Base-by-base conservation (phyloP, 139 green algal genomes). In the Asterochloris sp. region DNA sequence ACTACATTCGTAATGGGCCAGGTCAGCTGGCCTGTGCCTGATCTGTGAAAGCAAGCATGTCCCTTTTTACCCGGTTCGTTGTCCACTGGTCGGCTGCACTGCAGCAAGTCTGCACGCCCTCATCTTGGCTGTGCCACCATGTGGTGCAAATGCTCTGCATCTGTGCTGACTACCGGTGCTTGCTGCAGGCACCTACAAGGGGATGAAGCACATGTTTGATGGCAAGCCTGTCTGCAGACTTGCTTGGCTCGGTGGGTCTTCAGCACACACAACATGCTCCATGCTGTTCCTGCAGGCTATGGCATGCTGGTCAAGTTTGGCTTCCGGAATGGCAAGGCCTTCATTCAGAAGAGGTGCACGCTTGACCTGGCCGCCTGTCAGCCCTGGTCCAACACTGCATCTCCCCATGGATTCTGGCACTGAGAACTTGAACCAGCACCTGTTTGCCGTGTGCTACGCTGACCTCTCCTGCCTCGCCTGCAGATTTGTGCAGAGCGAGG, bases 191-290 rank as follows among this genome's bases (percentile, higher is more conserved):
- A 78, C 60, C 4, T 85, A 73, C 60, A 76, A 66, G 21, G 84
- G 81, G 12, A 85, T 87, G 88, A 76, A 87, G 27, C 93, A 97
- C 84, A 78, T 97, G 85, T 97, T 97, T 85, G 93, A 97, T 27
- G 93, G 93, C 13, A 54, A 54, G 38, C 38, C 38, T 54, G 38
- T 54, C 38, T 54, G 38, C 38, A 54, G 38, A 54, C 38, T 54
- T 54, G 38, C 38, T 54, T 54, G 38, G 38, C 6, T 54, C 38
- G 38, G 38, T 54, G 38, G 38, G 2, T 54, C 6, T 54, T 6
- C 38, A 54, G 38, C 38, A 54, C 38, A 54, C 38, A 6, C 6
- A 54, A 2, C 38, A 54, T 54, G 38, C 38, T 54, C 38, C 38
- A 54, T 54, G 38, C 38, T 54, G 4, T 54, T 54, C 6, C 4